Conservation (phyloP, 2,329 filamentous ascomycete species). For the Aspergillus bombycis region DNA sequence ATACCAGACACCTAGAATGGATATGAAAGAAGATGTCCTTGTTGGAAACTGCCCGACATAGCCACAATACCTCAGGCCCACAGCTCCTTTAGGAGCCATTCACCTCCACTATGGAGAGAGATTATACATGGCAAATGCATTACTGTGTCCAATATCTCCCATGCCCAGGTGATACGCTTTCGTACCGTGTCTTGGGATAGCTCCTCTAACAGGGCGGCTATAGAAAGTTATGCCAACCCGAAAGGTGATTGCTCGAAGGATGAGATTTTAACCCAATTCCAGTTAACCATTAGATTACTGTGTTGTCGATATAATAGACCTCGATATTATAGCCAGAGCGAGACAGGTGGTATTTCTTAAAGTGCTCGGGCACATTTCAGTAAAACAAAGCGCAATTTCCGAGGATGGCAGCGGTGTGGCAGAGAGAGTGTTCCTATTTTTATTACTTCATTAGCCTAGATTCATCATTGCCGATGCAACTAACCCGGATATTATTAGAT, state of each 20-base stretch:
- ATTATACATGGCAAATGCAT: neutral
- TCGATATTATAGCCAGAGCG: neutral
- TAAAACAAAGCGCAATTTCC: neutral
- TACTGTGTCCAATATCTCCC: neutral
- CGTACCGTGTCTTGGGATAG: neutral
- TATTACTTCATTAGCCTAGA: neutral
- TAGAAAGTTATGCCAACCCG: neutral
- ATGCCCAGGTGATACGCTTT: neutral
- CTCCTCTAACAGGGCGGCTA: neutral
- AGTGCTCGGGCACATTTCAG: neutral
- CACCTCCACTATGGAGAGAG: accelerated
- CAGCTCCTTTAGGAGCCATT: neutral
- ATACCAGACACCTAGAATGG: neutral
- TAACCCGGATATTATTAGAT: neutral
- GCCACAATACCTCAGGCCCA: neutral
- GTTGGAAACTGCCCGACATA: neutral
- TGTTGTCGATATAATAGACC: neutral
- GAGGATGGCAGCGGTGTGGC: neutral
- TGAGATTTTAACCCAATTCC: too few relatives aligned
- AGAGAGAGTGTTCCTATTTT: neutral
- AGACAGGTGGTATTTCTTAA: neutral
- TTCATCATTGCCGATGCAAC: neutral
- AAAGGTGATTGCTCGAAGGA: too few relatives aligned
- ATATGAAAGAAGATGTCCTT: neutral
- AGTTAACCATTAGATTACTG: neutral